Evolutionary conservation across 75 land plant species (phyloP), one percentile per base, ranked within the genome.

Genomic region (Pinus albicaulis): DNA sequence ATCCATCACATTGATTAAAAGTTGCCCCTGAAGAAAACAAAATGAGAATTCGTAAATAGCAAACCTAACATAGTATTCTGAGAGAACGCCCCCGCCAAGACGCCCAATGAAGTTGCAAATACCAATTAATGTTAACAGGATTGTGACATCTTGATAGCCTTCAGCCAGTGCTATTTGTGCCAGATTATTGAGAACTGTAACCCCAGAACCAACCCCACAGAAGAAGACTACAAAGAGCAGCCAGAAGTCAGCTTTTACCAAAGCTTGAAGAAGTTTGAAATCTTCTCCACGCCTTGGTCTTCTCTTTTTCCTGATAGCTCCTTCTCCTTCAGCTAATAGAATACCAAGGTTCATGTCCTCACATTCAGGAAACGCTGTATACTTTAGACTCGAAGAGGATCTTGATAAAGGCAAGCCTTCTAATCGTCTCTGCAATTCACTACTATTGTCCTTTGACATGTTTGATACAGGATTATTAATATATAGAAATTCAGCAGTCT

Each of bases 231-330:
- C 36, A 69, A 86, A 86, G 24, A 86, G 77, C 19, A 86, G 72
- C 88, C 88, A 86, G 60, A 85, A 86, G 56, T 86, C 88, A 28
- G 83, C 86, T 68, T 84, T 86, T 57, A 84, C 73, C 20, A 86
- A 28, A n/a, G 86, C 83, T 59, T 86, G 80, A 16, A 60, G 41
- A n/a, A 86, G 86, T 0, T 73, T 85, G 62, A 84, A 84, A 41
- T 84, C 88, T 31, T 86, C 80, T 6, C 88, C 88, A 19, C 87
- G 62, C 24, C 81, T 52, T 8, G 87, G 87, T 19, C 84, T 62
- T 24, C 85, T 68, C 53, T 83, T 85, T 70, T 70, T 73, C 80
- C 70, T 58, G 25, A 78, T 34, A 41, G 87, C 87, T 28, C 87
- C 84, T 55, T 85, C 81, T 12, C 81, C 87, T 14, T 80, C 81